Conservation (phyloP, 2,329 filamentous ascomycete species). For the Aureobasidium subglaciale region DNA sequence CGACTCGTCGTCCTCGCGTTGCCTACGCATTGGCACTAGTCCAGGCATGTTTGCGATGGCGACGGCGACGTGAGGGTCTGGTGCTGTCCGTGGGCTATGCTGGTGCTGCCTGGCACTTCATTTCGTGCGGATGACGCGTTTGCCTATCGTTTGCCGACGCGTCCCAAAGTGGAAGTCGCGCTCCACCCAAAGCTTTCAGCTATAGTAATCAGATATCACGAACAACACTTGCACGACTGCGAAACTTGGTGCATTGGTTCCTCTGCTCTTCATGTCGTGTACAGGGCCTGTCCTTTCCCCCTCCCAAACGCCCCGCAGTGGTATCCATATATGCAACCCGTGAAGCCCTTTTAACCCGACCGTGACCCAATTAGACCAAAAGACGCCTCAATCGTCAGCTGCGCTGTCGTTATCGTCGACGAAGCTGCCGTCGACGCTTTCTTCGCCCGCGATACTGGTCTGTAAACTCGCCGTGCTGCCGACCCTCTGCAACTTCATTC, state of each 20-base stretch:
- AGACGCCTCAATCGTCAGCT: conserved; percentile 22
- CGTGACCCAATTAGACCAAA: not conserved
- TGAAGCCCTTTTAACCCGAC: not conserved
- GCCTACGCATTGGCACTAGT: conserved; percentile 6
- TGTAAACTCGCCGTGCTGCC: conserved; percentile 29
- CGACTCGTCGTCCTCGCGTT: not conserved
- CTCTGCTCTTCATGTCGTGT: too few species aligned
- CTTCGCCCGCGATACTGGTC: conserved; percentile 23
- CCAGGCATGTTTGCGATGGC: conserved; percentile 12
- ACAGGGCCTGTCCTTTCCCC: too few species aligned
- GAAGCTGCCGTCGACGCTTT: conserved; percentile 32
- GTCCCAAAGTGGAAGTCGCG: not conserved
- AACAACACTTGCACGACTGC: too few species aligned
- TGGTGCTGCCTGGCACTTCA: not conserved
- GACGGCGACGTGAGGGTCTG: not conserved
- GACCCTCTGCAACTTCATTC: conserved; percentile 30
- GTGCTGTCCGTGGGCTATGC: not conserved
- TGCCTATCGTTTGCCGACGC: not conserved
- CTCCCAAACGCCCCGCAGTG: conserved; percentile 4
- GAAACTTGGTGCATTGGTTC: too few species aligned
- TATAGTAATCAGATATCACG: too few species aligned
- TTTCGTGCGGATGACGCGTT: not conserved
- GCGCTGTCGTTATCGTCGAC: conserved; percentile 26
- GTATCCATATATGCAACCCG: not conserved
- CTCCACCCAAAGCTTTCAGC: not conserved